These are phyloP conservation scores for Stephania yunnanensis DNA, from an alignment of 164 flowering plant species.

Conservation along the genomic window DNA sequence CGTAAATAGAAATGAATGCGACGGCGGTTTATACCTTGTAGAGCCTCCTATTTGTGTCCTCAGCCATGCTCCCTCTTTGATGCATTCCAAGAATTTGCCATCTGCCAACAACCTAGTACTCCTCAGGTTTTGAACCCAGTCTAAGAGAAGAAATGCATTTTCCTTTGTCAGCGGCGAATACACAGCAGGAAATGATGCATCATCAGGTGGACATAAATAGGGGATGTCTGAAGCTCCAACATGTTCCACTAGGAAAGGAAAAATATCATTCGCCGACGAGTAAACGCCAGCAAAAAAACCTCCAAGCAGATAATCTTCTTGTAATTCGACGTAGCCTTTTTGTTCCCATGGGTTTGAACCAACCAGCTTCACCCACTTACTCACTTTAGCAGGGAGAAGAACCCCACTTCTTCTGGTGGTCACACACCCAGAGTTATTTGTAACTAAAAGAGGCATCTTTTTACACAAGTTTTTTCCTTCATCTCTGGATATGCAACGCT, in stretches of 20 bases:
- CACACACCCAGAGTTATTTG: conserved; percentile 37
- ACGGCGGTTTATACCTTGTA: conserved; percentile 43
- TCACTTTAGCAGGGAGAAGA: conserved; percentile 58
- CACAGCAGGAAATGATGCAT: conserved; percentile 29
- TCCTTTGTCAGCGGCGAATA: conserved; percentile 41
- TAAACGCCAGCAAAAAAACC: conserved; percentile 29
- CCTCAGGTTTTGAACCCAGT: conserved; percentile 40
- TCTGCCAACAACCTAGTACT: conserved; percentile 19
- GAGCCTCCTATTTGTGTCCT: conserved; percentile 31
- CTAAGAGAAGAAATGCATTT: conserved; percentile 45
- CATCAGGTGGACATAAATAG: conserved; percentile 43
- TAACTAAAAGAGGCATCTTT: conserved; percentile 41
- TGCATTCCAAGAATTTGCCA: conserved; percentile 34
- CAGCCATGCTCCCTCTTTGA: conserved; percentile 56
- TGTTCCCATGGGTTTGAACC: conserved; percentile 55
- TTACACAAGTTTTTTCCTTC: conserved; percentile 26
- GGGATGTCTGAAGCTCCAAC: conserved; percentile 56
- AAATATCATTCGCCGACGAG: conserved; percentile 22
- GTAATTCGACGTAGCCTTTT: conserved; percentile 40
- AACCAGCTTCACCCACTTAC: conserved; percentile 49
- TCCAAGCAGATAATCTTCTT: conserved; percentile 39
- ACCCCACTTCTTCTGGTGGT: conserved; percentile 21
- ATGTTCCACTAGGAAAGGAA: conserved; percentile 28
- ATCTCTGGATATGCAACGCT: conserved; percentile 12
- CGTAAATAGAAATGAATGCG: conserved; percentile 38